Evolutionary conservation across 306 rosid species (phyloP), one percentile per base, ranked within the genome.

Genomic region (Dalbergia oliveri): DNA sequence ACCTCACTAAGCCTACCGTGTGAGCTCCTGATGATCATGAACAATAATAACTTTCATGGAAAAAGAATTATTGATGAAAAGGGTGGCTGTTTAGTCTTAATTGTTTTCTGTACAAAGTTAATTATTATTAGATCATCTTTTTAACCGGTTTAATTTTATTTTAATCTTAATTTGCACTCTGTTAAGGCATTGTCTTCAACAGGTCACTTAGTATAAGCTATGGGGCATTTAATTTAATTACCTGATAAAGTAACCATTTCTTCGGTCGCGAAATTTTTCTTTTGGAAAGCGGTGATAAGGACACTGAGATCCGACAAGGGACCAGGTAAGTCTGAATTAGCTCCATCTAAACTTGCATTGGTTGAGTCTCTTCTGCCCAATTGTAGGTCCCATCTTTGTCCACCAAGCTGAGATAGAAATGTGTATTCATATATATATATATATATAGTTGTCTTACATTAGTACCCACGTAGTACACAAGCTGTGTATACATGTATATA

Each of bases 321-420:
- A 18, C 69, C 66, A 18, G 93, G 93, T 63, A 90, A 78, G 43
- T 85, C 87, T 11, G 78, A 73, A 33, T 88, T 81, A 0, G 93
- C 76, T 5, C 4, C 58, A 11, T 4, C 35, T 16, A 78, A 78
- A 67, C 85, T 90, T 68, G 93, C 91, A 0, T 81, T 88, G 26
- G 80, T 88, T 16, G 93, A 82, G 66, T 90, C 93, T 65, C 79
- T 88, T 83, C 93, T 86, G 0, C 93, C 93, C 51, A 88, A 53
- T 37, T 10, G 56, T 8, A 88, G 87, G 0, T 49, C 37, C 93
- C 91, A 88, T 35, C 41, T 61, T 16, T 49, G 77, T 33, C 93
- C 93, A 3, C 90, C 88, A 37, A 84, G 78, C 84, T 79, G 70
- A 43, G 0, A 23, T 0, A 11, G 16, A 23, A 2, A 0, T 16